Evolutionary conservation across 2,329 filamentous ascomycete genomes (phyloP).

Genomic region (Aspergillus sojae): DNA sequence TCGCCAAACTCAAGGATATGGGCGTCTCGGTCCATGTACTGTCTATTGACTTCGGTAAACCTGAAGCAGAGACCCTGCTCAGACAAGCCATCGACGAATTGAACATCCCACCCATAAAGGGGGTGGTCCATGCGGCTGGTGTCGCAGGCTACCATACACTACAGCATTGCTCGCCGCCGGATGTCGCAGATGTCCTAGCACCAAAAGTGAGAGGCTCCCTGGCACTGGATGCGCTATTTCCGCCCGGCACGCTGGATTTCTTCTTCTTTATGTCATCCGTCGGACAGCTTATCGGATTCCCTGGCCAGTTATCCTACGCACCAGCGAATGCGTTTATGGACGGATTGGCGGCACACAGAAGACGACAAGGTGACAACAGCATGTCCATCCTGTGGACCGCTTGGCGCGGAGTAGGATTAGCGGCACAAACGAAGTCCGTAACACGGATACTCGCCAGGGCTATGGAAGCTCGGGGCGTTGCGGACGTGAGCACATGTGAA

Average conservation of each 20-base stretch:
- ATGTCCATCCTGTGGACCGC: slow-evolving; percentile 48
- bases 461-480: slow-evolving; percentile 46
- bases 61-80: slow-evolving; percentile 26
- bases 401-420: slow-evolving; percentile 48
- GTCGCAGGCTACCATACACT: slow-evolving; percentile 43
- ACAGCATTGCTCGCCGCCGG: slow-evolving; percentile 28
- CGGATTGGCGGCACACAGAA: slow-evolving; percentile 30
- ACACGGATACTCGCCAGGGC: slow-evolving; percentile 30
- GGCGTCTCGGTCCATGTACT: slow-evolving; percentile 29
- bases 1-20: no score
- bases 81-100: neutral
- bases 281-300: slow-evolving; percentile 35
- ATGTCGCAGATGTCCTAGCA: slow-evolving; percentile 30
- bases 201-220: slow-evolving; percentile 34
- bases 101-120: slow-evolving; percentile 43
- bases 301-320: slow-evolving; percentile 34
- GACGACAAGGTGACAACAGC: slow-evolving; percentile 42
- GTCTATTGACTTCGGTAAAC: slow-evolving; percentile 38
- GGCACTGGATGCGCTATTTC: slow-evolving; percentile 31
- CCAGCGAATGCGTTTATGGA: slow-evolving; percentile 39
- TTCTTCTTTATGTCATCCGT: slow-evolving; percentile 35
- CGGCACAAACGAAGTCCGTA: slow-evolving; percentile 40
- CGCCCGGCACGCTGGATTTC: slow-evolving; percentile 32
- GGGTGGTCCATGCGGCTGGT: slow-evolving; percentile 47
- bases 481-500: slow-evolving; percentile 44